These are phyloP conservation scores for Trichoderma harzianum DNA, from an alignment of 2,329 filamentous ascomycete species.

Conservation along the genomic window DNA sequence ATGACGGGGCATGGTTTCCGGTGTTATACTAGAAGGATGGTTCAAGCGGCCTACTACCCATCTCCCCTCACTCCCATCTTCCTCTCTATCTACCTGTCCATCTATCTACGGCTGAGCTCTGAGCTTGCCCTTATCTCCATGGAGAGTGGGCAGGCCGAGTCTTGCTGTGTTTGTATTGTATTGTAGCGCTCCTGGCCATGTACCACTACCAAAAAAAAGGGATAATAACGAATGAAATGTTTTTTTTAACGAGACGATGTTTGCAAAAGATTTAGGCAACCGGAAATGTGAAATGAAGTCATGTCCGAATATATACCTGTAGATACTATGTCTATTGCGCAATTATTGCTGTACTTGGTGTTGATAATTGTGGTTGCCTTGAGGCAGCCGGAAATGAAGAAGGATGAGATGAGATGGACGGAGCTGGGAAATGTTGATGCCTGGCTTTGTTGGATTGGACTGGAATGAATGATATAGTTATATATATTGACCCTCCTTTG, in stretches of 20 bases:
- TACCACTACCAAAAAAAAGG: constrained; percentile 16
- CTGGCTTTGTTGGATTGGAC: not conserved
- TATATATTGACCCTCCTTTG: not conserved
- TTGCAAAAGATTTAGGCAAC: not conserved
- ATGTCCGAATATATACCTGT: too few relatives aligned
- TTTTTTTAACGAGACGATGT: not conserved
- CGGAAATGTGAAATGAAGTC: not conserved
- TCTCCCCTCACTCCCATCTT: constrained; percentile 32
- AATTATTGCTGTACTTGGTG: not conserved
- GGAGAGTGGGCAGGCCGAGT: constrained; percentile 19
- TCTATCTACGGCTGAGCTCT: not conserved
- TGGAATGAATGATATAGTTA: not conserved
- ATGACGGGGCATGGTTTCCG: constrained; percentile 42
- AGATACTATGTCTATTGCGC: not conserved
- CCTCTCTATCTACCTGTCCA: not conserved
- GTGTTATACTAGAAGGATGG: constrained; percentile 39
- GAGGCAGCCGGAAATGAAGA: constrained; percentile 1
- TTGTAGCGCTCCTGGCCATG: constrained; percentile 29
- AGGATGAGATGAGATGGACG: not conserved
- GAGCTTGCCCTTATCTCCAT: not conserved
- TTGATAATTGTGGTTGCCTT: constrained; percentile 1
- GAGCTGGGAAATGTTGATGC: not conserved
- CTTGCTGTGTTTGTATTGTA: constrained; percentile 27
- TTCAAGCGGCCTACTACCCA: constrained; percentile 30
- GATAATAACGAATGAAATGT: constrained; percentile 17